Conservation (phyloP, 164 flowering plant species). For the Vitis amurensis region DNA sequence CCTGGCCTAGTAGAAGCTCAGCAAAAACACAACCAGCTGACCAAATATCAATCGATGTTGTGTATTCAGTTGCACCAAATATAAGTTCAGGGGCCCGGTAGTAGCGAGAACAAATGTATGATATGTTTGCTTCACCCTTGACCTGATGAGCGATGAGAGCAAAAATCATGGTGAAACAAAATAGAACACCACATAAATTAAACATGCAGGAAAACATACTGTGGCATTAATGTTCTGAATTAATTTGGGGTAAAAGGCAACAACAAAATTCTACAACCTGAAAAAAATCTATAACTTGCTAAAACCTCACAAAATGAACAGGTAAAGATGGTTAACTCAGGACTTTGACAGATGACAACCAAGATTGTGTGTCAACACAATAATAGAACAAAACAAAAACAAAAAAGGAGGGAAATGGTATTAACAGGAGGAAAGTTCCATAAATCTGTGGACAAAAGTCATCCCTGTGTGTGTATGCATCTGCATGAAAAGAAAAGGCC, state of each 20-base stretch:
- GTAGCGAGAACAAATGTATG: slow-evolving; percentile 93
- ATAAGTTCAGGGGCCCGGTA: slow-evolving; percentile 97
- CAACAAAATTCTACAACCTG: not conserved
- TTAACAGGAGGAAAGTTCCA: too few species aligned
- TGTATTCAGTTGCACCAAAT: slow-evolving; percentile 95
- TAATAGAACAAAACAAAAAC: too few species aligned
- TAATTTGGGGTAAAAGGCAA: not conserved
- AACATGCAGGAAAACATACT: not conserved
- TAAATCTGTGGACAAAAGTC: too few species aligned
- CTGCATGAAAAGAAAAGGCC: too few species aligned
- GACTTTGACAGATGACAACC: too few species aligned
- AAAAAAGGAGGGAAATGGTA: too few species aligned
- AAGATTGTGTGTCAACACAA: too few species aligned
- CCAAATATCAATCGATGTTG: slow-evolving; percentile 96
- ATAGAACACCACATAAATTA: not conserved
- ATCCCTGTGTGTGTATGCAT: too few species aligned
- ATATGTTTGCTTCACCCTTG: slow-evolving; percentile 89
- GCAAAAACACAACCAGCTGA: slow-evolving; percentile 98
- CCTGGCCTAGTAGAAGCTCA: slow-evolving; percentile 93
- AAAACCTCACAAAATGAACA: not conserved
- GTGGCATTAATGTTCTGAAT: not conserved
- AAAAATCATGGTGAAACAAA: not conserved
- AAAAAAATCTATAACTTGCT: not conserved
- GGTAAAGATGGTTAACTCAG: not conserved
- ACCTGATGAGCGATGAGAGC: slow-evolving; percentile 39